Evolutionary conservation across 768 basidiomycete species (phyloP), one percentile per base, ranked within the genome.

Genomic region (Trametes elegans): DNA sequence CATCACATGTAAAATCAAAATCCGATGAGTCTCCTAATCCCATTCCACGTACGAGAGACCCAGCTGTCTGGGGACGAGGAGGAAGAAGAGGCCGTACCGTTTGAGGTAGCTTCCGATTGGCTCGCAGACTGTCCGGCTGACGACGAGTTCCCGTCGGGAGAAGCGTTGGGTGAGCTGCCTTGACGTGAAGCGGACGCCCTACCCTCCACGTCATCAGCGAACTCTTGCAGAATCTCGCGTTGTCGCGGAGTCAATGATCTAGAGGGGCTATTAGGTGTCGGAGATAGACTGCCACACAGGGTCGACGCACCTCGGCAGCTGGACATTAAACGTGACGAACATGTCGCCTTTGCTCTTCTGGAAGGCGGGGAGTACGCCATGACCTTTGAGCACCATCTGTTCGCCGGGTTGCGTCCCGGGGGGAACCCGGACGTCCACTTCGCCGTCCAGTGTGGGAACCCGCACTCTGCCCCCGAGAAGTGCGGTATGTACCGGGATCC

Each of bases 321-420:
- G 81, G 31, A 98, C 80, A 31, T 79, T 81, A 75, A 98, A 98
- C 36, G 84, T 82, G 49, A 99, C 90, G 63, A 93, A 90, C 48
- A 98, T 73, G 70, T 97, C 93, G 32, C 96, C 91, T 58, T 79
- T 84, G 59, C 79, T 80, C 36, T 79, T 73, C 45, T 73, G 73
- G 65, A 79, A 78, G 7, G 88, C 76, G 21, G 82, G 76, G 40
- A 81, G 69, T 11, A 98, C 84, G 27, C 97, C 97, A 49, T 90
- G 83, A 35, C 86, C 85, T 73, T 88, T 90, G 65, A 99, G 73
- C 19, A 97, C 90, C 84, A 96, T 95, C 70, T 98, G 94, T 74
- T 98, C 93, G 16, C 95, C 95, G 67, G 88, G 93, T 72, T 98
- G 97, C 2, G 96, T 98, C 40, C 97, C 96, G 19, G 79, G 78